Evolutionary conservation across 2,329 filamentous ascomycete species (phyloP), one percentile per base, ranked within the genome.

Genomic region (Alternaria consortialis): DNA sequence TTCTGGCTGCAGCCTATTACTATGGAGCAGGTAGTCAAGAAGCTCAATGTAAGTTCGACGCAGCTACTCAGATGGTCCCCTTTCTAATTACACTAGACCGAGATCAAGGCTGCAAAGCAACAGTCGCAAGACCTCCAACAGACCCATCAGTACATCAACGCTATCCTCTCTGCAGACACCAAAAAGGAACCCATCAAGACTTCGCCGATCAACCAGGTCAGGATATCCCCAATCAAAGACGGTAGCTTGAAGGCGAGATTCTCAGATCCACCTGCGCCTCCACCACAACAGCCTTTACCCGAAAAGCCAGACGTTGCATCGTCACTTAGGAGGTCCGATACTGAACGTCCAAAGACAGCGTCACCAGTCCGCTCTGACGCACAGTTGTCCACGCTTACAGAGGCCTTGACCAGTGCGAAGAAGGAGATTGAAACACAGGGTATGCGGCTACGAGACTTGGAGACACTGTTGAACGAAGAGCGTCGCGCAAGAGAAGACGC

Each of bases 11-110:
- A 92, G 7, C 93, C 94, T 0, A 89, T 97, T 65, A 96, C 93
- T 7, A 95, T 96, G 43, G 95, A 99, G 76, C 92, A 97, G 70
- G 94, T 99, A 58, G 90, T 97, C 39, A 97, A 97, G 76, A 90
- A 89, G 74, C 83, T 95, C 53, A 91, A 91, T 75, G 91, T 94
- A 84, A 83, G 89, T 86, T 5, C 17, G 37, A 25, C 27, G 27
- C 11, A 34, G n/a, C 31, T 15, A 32, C 8, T 12, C 23, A 15
- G 12, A 40, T 13, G 2, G 17, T 17, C 39, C 13, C 25, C 25
- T 37, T 63, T 74, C 74, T 69, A 60, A 64, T 42, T 39, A 8
- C 66, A 17, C 3, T 17, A 97, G 93, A 87, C 88, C 72, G 95
- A 99, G 81, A 92, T 98, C 86, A 92, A 94, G 75, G 90, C 90